phyloP scores from a whole-genome alignment of 192 early-diverging fungal species.

The Backusella psychrophila region DNA sequence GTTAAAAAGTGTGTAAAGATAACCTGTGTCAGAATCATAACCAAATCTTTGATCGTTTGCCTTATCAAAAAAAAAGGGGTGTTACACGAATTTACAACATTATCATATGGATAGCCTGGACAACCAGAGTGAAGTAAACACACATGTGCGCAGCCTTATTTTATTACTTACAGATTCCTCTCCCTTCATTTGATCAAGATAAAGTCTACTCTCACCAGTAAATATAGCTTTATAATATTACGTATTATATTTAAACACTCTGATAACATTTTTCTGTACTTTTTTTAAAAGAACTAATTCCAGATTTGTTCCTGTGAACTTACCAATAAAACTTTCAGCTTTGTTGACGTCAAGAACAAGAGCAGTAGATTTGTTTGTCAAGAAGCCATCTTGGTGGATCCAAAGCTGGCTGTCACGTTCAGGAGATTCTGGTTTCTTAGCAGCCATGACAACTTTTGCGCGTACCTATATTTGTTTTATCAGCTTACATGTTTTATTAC shows the following conservation, averaged over 20 bases:
- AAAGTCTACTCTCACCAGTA: conserved; percentile 21
- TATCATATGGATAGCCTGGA: too few species aligned
- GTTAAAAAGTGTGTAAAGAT: conserved; percentile 24
- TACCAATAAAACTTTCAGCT: conserved; percentile 29
- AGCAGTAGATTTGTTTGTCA: conserved; percentile 31
- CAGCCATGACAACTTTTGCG: conserved; percentile 16
- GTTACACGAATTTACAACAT: not conserved
- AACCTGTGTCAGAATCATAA: conserved; percentile 21
- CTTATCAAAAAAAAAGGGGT: not conserved
- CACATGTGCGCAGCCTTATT: not conserved
- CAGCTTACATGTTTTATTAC: not conserved
- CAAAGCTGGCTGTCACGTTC: conserved; percentile 33
- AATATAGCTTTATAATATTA: conserved; percentile 22
- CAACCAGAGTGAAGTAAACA: not conserved
- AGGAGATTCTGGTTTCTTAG: conserved; percentile 6
- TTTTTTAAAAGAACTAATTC: not conserved
- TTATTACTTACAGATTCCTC: conserved; percentile 19
- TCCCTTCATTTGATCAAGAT: conserved; percentile 32
- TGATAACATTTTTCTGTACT: not conserved
- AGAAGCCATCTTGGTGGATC: conserved; percentile 31
- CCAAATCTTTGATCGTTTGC: conserved; percentile 36
- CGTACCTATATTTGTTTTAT: not conserved
- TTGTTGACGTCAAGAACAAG: conserved; percentile 30
- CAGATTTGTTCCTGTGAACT: not conserved
- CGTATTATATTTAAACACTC: not conserved